Evolutionary conservation across 116 monocot species (phyloP), one percentile per base, ranked within the genome.

Genomic region (Papilionanthe hybrid): DNA sequence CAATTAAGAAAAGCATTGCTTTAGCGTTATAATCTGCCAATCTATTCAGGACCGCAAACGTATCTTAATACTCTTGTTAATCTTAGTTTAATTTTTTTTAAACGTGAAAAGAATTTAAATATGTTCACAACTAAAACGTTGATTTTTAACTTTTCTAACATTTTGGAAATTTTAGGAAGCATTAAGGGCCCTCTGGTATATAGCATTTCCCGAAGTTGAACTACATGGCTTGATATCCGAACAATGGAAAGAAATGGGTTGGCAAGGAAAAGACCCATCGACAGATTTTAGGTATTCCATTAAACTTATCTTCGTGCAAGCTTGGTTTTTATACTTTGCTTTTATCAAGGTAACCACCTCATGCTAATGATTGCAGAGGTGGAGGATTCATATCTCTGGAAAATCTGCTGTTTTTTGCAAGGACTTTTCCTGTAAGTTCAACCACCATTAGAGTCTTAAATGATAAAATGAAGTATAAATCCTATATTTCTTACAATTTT

Each of bases 171-270:
- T 86, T 79, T 82, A 96, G 96, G 92, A 97, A 84, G 86, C 94
- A 11, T 74, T 97, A 77, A 88, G 81, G 42, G 81, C 90, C 41
- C 89, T 96, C 22, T 96, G 96, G 96, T 20, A 75, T 87, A 85
- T 86, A 72, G 86, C 94, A 77, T 97, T 86, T 87, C 97, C 97
- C 78, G 91, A 82, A 75, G 85, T 84, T 71, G 94, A 92, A 80
- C 86, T 97, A 55, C 81, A 77, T 56, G 94, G 75, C 76, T 75
- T 97, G 77, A 84, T 97, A 82, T 94, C 97, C 77, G 97, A 97
- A 7, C 92, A 97, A 69, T 97, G 97, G 97, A 97, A 94, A 72
- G 94, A 97, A 88, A 97, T 97, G 97, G 97, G 97, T 57, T 97
- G 97, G 97, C 97, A 97, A 86, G 96, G 93, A 53, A 53, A 53